Evolutionary conservation across 1,284 basidiomycete species (phyloP).

Genomic region (Naganishia cerealis): DNA sequence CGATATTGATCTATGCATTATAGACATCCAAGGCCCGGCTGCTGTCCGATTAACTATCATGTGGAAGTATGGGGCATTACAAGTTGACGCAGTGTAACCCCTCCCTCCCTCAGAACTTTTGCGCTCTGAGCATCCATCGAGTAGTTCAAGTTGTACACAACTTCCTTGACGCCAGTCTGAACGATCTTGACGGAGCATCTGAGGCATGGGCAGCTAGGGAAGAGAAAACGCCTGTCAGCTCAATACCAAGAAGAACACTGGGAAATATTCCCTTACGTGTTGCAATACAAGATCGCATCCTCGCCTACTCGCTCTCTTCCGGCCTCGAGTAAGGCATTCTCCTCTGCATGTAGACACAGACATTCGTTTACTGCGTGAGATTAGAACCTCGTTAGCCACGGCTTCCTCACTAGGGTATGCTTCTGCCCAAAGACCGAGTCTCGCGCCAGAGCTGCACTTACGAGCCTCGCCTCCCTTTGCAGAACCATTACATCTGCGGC

Average conservation of each 20-base stretch:
- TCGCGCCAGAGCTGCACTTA: conserved; percentile 37
- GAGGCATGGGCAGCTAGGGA: conserved; percentile 85
- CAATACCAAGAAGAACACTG: not conserved
- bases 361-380: conserved; percentile 66
- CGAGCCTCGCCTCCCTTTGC: conserved; percentile 59
- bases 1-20: too few species aligned
- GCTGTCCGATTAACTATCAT: not conserved
- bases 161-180: conserved; percentile 86
- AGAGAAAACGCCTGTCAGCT: not conserved
- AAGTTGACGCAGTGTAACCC: conserved; percentile 70
- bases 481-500: conserved; percentile 71
- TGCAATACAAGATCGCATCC: conserved; percentile 86
- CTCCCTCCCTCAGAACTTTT: conserved; percentile 71
- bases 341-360: conserved; percentile 94
- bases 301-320: conserved; percentile 79
- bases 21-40: too few species aligned
- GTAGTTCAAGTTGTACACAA: conserved; percentile 94
- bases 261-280: conserved; percentile 56
- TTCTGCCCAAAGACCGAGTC: too few species aligned
- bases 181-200: conserved; percentile 91
- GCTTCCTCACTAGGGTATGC: not conserved
- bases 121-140: conserved; percentile 89
- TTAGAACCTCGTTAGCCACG: not conserved
- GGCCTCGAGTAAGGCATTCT: conserved; percentile 93
- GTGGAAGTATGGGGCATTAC: conserved; percentile 42